Percentiles rank a stretch among this genome's conserved stretches.
Evolutionary conservation across 345 rosid genomes (phyloP).

Genomic region (Euphorbia pulcherrima): DNA sequence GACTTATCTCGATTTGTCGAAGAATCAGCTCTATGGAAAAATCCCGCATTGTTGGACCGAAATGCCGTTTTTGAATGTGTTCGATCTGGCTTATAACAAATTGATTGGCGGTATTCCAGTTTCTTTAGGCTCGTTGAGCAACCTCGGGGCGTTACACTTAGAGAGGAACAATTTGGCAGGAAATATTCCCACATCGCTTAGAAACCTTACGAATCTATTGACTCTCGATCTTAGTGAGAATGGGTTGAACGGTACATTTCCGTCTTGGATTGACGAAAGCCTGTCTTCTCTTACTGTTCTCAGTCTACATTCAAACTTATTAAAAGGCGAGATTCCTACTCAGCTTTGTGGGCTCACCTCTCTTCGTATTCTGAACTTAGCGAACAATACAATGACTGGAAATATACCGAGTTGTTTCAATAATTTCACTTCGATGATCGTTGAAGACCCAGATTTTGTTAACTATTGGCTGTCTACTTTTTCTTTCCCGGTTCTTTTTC

Average conservation of each 20-base stretch:
- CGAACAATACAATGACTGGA: conserved; percentile 16
- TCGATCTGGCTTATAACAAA: conserved; percentile 15
- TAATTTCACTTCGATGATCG: conserved; percentile 13
- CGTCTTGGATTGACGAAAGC: conserved; percentile 13
- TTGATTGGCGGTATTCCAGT: conserved; percentile 9
- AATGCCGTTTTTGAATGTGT: background rate
- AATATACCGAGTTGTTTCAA: conserved; percentile 8
- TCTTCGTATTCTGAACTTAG: conserved; percentile 12
- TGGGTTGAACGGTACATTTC: conserved; percentile 4
- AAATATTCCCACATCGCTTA: conserved; percentile 7
- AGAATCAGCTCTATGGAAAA: conserved; percentile 14
- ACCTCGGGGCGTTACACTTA: conserved; percentile 5
- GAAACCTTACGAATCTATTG: background rate
- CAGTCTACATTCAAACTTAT: conserved; percentile 3
- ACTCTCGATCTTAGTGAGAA: conserved; percentile 19
- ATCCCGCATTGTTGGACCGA: conserved; percentile 12
- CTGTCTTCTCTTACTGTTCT: conserved; percentile 2
- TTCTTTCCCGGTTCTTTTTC: conserved; percentile 1
- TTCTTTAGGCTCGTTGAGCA: conserved; percentile 7
- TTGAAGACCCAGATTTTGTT: no score
- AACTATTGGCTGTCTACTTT: background rate
- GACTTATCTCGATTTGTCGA: conserved; percentile 10
- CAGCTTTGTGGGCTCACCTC: conserved; percentile 1
- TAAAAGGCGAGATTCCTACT: conserved; percentile 8
- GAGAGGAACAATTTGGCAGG: conserved; percentile 11